Evolutionary conservation across 768 basidiomycete species (phyloP).

Genomic region (Coprinopsis marcescibilis): DNA sequence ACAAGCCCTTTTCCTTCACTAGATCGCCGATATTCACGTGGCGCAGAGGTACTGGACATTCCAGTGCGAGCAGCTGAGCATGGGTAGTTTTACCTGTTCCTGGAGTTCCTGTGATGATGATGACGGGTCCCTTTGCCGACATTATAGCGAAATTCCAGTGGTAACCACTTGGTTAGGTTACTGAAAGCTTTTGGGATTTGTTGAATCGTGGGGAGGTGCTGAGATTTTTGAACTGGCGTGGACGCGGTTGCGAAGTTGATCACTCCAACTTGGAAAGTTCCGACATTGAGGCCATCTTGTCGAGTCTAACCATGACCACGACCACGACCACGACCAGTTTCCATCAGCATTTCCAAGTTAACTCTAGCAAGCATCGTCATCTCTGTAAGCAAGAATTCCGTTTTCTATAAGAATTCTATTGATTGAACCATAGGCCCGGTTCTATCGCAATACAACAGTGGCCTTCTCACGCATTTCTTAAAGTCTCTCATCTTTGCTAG

Average conservation of each 20-base stretch:
- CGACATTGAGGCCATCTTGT: not conserved
- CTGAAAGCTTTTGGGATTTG: not conserved
- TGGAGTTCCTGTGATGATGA: constrained; percentile 86
- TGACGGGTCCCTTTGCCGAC: constrained; percentile 46
- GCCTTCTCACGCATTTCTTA: too few relatives aligned
- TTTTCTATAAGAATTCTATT: too few relatives aligned
- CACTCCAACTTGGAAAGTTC: not conserved
- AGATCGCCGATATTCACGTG: constrained; percentile 90
- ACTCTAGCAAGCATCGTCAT: too few relatives aligned
- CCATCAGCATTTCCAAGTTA: constrained; percentile 1
- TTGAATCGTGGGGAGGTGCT: not conserved
- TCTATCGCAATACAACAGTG: constrained; percentile 2
- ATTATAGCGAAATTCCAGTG: constrained; percentile 6
- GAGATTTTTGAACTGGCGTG: not conserved
- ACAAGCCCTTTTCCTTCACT: constrained; percentile 77
- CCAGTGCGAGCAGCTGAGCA: constrained; percentile 72
- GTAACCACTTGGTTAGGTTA: not conserved
- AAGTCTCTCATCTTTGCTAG: not conserved
- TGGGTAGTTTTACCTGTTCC: constrained; percentile 97
- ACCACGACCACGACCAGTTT: constrained; percentile 1
- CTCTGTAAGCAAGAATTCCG: too few relatives aligned
- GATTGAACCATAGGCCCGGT: not conserved
- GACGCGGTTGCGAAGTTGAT: not conserved
- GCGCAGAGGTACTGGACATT: constrained; percentile 61
- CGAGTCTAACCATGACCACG: not conserved